Evolutionary conservation across 2,329 filamentous ascomycete genomes (phyloP).

Genomic region (Penicillium sp.): DNA sequence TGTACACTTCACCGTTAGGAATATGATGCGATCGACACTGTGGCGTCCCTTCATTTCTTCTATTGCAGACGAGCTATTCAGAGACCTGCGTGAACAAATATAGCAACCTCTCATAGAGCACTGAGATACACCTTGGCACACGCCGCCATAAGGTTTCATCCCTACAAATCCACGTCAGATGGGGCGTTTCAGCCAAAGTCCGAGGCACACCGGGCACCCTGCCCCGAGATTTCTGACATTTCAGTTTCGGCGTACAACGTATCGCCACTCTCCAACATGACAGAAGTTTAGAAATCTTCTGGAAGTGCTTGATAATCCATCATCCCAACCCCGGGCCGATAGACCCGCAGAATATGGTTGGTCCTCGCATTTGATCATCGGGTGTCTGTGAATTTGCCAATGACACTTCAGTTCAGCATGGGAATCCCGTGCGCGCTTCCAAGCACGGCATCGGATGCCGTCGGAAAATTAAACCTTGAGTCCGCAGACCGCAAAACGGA

Average conservation of each 20-base stretch:
- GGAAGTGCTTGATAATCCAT: background rate
- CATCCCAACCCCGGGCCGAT: background rate
- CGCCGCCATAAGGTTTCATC: background rate
- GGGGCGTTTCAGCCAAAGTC: background rate
- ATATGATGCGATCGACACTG: background rate
- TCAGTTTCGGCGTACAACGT: background rate
- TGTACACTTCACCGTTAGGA: background rate
- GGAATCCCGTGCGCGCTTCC: background rate
- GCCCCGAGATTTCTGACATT: background rate
- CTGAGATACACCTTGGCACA: background rate
- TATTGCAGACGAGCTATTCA: background rate
- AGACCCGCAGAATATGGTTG: background rate
- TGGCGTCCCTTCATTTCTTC: background rate
- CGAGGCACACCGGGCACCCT: background rate
- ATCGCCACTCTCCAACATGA: background rate
- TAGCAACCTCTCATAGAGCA: slow-evolving; percentile 1
- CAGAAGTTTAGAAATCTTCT: slow-evolving; percentile 3
- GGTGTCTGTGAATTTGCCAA: background rate
- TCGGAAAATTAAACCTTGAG: background rate
- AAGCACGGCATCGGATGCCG: background rate
- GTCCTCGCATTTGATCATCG: slow-evolving; percentile 1
- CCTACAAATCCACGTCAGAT: background rate
- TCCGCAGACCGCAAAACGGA: background rate
- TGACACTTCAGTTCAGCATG: background rate
- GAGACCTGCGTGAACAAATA: background rate